Base-by-base conservation (phyloP, 208 protist genomes). In the Jaenimonas drosophilae region DNA sequence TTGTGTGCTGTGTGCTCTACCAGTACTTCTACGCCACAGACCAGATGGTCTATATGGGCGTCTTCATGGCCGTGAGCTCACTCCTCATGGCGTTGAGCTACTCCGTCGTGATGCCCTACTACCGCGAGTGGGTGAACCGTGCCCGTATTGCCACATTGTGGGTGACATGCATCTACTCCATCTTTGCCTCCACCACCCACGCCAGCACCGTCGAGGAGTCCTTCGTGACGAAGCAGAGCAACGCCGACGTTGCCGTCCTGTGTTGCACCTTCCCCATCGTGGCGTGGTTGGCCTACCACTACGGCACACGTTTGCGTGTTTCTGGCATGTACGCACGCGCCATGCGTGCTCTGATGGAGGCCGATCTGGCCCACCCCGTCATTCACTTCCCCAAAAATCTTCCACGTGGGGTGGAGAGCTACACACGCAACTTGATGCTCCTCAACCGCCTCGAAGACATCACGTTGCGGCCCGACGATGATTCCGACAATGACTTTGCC, bases 371-470 rank as follows among this genome's bases (percentile, higher is more conserved):
- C 14, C n/a, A 61, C 38, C 54, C 31, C n/a, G 29, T 54, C 12
- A 27, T 54, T 4, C 45, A 61, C 46, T 43, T 61, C 29, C 54
- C 54, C 4, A 42, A 48, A 37, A 61, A 61, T 29, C 47, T 61
- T 4, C 54, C 54, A 5, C 52, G 52, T 14, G 29, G 47, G 16
- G 31, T 29, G 23, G 43, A 61, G 31, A 21, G 17, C 28, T 48
- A 55, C 14, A 5, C 47, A 3, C 9, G 36, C 6, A 38, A 47
- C 23, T 9, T 3, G 4, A 6, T n/a, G 5, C 12, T 61, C 7
- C 47, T 61, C 9, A 26, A 61, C 6, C 9, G 14, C 11, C 19
- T 59, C 14, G 43, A 59, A 17, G 20, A 23, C 44, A 31, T n/a
- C 17, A 38, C 14, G 4, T 14, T 44, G 25, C 17, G 7, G 5